Evolutionary conservation across 108 stramenopile species (phyloP).

Genomic region (Licmophora abbreviata): DNA sequence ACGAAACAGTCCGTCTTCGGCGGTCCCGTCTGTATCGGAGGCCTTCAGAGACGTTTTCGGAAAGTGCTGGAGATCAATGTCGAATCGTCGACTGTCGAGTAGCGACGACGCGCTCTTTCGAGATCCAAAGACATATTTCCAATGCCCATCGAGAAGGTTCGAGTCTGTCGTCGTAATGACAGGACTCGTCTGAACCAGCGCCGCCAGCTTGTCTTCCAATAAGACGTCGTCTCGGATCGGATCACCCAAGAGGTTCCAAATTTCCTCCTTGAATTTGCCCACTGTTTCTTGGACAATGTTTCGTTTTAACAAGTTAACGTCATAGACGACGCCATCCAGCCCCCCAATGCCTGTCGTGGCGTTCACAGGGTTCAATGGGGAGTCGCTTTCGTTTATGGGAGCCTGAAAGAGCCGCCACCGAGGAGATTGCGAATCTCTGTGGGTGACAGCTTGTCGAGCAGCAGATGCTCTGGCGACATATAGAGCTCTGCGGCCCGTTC

Average conservation of each 20-base stretch:
- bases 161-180: conserved; percentile 62
- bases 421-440: no score
- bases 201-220: conserved; percentile 45
- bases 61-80: conserved; percentile 7
- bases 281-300: conserved; percentile 62
- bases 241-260: conserved; percentile 27
- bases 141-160: conserved; percentile 51
- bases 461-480: no score
- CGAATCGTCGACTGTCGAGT: conserved; percentile 35
- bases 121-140: conserved; percentile 53
- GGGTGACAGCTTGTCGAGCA: no score
- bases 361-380: conserved; percentile 1
- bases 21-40: conserved; percentile 5
- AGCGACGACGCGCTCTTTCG: conserved; percentile 27
- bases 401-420: no score
- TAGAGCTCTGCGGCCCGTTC: no score
- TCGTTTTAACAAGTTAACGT: conserved; percentile 47
- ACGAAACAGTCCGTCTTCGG: conserved; percentile 30
- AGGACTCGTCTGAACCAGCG: conserved; percentile 53
- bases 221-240: conserved; percentile 1
- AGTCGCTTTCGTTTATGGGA: no score
- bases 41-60: no score
- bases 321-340: conserved; percentile 32
- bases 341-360: conserved; percentile 58
- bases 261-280: conserved; percentile 34